A percentile compares a stretch with the other conserved stretches of the same genome.
These are phyloP conservation scores for Cylindricascospora bacillispora DNA, from an alignment of 1,139 yeast species.

Conservation along the genomic window DNA sequence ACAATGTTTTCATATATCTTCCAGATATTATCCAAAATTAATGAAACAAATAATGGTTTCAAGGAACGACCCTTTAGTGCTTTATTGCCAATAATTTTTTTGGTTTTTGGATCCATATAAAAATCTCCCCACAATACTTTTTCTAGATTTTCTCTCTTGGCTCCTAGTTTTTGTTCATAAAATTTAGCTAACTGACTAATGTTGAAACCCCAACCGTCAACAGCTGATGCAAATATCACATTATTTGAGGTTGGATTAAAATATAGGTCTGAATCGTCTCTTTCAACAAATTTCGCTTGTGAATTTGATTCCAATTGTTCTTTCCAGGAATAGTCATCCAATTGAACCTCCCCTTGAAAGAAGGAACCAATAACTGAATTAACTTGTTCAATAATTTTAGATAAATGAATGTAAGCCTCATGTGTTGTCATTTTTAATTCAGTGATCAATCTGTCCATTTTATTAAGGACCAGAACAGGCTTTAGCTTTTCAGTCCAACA, in stretches of 20 bases:
- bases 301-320: slow-evolving; percentile 43
- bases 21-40: slow-evolving; percentile 88
- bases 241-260: slow-evolving; percentile 85
- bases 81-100: slow-evolving; percentile 57
- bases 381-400: slow-evolving; percentile 77
- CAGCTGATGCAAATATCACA: slow-evolving; percentile 87
- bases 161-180: slow-evolving; percentile 74
- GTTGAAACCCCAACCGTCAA: slow-evolving; percentile 97
- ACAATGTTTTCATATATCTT: slow-evolving; percentile 67
- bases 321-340: slow-evolving; percentile 75
- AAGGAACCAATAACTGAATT: slow-evolving; percentile 92
- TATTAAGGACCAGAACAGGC: slow-evolving; percentile 84
- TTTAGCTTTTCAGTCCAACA: slow-evolving; percentile 89
- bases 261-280: slow-evolving; percentile 72
- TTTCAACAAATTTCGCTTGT: slow-evolving; percentile 52
- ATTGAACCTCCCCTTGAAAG: slow-evolving; percentile 88
- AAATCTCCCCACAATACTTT: slow-evolving; percentile 96
- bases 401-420: slow-evolving; percentile 77
- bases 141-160: slow-evolving; percentile 63
- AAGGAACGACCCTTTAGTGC: slow-evolving; percentile 37
- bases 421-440: slow-evolving; percentile 73
- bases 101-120: slow-evolving; percentile 79
- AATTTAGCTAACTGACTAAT: slow-evolving; percentile 79
- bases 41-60: slow-evolving; percentile 77
- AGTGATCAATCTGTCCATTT: slow-evolving; percentile 72